Percentiles rank a stretch among this genome's conserved stretches.
phyloP scores from a whole-genome alignment of 257 asterid genomes.

The Forsythia suspensa region DNA sequence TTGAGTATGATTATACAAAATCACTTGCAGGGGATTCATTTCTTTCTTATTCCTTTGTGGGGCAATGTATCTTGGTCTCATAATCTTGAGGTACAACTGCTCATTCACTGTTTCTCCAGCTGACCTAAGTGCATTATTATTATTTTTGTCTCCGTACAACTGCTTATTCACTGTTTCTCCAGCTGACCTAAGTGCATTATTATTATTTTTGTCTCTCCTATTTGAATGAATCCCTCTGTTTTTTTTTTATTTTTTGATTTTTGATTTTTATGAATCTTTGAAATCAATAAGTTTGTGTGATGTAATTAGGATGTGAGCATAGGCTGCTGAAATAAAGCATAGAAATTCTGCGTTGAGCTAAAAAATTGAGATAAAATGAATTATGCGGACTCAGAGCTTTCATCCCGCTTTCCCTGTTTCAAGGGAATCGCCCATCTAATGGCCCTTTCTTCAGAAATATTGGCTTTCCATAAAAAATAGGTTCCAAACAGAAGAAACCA shows the following conservation, averaged over 20 bases:
- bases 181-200: not conserved
- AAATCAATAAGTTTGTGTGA: not conserved
- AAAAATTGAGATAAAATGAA: not conserved
- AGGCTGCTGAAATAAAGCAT: not conserved
- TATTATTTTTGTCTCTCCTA: not conserved
- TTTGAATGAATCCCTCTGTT: too few relatives aligned
- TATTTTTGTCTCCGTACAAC: too few relatives aligned
- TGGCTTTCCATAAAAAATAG: too few relatives aligned
- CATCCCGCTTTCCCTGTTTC: not conserved
- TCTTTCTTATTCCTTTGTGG: slow-evolving; percentile 45
- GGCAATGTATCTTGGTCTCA: slow-evolving; percentile 44
- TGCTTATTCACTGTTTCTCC: not conserved
- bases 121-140: not conserved
- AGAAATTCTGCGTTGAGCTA: not conserved
- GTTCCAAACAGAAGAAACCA: not conserved
- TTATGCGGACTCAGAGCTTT: not conserved
- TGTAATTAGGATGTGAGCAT: not conserved
- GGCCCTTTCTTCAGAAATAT: too few relatives aligned
- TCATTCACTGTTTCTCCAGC: not conserved
- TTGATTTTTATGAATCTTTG: too few relatives aligned
- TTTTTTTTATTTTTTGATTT: not conserved
- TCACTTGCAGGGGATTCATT: slow-evolving; percentile 45
- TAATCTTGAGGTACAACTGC: slow-evolving; percentile 29
- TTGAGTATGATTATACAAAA: not conserved
- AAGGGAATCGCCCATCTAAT: too few relatives aligned